phyloP scores from a whole-genome alignment of 75 land plant species.

The Picea sitchensis region DNA sequence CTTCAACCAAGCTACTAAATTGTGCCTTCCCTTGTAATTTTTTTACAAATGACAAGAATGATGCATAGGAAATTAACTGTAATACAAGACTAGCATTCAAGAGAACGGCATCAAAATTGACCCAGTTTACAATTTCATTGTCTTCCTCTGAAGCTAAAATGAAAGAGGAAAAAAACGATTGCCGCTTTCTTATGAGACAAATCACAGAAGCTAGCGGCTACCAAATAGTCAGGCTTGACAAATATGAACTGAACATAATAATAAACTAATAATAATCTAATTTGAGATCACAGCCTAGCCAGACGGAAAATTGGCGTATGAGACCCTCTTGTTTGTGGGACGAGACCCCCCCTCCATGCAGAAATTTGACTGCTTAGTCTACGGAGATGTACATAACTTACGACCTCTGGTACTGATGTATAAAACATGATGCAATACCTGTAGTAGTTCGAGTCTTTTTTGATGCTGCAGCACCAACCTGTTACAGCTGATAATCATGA shows the following conservation, averaged over 20 bases:
- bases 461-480: slow-evolving; percentile 12
- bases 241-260: neutral
- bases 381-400: neutral
- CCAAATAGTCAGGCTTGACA: neutral
- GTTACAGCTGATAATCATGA: neutral
- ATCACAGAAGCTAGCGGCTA: neutral
- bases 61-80: neutral
- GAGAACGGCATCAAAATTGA: neutral
- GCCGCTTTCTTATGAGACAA: neutral
- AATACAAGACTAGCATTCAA: neutral
- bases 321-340: no score
- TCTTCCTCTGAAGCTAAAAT: neutral
- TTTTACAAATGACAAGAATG: neutral
- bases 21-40: neutral
- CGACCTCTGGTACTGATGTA: neutral
- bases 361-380: neutral
- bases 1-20: neutral
- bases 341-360: neutral
- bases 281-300: neutral
- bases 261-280: neutral
- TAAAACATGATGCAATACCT: neutral
- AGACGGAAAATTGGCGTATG: no score
- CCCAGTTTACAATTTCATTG: neutral
- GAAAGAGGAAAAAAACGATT: neutral
- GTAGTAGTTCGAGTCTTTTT: slow-evolving; percentile 9